A percentile compares a stretch with the other conserved stretches of the same genome.
Evolutionary conservation across 306 rosid species (phyloP).

Genomic region (Quercus glauca): DNA sequence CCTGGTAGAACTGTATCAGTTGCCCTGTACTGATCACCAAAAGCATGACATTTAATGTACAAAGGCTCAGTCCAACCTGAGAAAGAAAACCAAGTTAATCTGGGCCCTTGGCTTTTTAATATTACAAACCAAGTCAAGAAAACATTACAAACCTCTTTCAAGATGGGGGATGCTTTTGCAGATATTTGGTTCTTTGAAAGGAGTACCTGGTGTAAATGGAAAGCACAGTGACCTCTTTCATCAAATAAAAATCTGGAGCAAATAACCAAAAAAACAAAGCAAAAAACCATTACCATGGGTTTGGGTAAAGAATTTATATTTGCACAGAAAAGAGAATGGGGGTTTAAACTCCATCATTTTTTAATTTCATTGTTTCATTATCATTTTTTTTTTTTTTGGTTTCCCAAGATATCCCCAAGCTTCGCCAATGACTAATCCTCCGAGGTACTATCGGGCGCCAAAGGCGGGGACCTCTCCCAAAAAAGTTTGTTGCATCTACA

Average conservation of each 20-base stretch:
- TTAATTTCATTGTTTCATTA: too few relatives aligned
- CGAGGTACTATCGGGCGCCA: too few relatives aligned
- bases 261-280: neutral
- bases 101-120: constrained; percentile 14
- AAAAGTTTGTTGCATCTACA: too few relatives aligned
- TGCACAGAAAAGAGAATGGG: too few relatives aligned
- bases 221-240: neutral
- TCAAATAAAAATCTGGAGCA: constrained; percentile 5
- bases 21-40: constrained; percentile 59
- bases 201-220: constrained; percentile 61
- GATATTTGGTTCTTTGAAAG: constrained; percentile 92
- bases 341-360: too few relatives aligned
- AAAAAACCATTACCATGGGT: neutral
- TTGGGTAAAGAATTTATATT: too few relatives aligned
- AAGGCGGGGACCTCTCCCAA: too few relatives aligned
- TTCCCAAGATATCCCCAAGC: too few relatives aligned
- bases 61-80: constrained; percentile 91
- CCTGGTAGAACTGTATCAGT: constrained; percentile 59
- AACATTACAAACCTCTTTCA: constrained; percentile 1
- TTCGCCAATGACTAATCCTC: too few relatives aligned
- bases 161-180: constrained; percentile 93
- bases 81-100: constrained; percentile 2
- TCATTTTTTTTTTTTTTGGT: too few relatives aligned
- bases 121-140: neutral
- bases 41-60: constrained; percentile 61